Base-by-base conservation (phyloP, 2,329 filamentous ascomycete genomes). In the Simplicillium sp. region DNA sequence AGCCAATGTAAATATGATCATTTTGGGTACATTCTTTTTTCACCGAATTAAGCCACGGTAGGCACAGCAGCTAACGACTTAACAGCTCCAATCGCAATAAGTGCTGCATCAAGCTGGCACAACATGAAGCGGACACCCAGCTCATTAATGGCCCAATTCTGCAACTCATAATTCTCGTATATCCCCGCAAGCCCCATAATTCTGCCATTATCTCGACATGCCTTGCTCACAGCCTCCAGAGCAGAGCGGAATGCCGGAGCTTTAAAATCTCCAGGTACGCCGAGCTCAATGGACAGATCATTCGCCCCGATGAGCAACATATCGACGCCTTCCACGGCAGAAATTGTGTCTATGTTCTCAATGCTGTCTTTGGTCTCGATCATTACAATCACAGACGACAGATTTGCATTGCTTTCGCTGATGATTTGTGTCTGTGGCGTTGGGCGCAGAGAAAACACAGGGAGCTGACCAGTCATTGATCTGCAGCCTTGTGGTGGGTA, bases 271-370 rank as follows among this genome's bases (percentile, higher is more conserved):
- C 44, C 48, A 4, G 47, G 50, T 9, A 50, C 45, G 1, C 54
- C 53, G 2, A 57, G 39, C 18, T 55, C 53, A 7, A 50, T 47
- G 2, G 54, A 48, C 13, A 58, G 34, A 32, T 57, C 54, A 20
- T 52, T 53, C 7, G 50, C 49, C 2, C 55, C 55, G 8, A 58
- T 42, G 4, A 56, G 39, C 2, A 58, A 39, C 2, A 54, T 52
- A 25, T 57, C 53, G 1, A 55, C 50, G 5, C 49, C 50, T 3
- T 44, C 33, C 1, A 54, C 50, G 4, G 51, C 46, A 3, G 54
- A 51, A 16, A 58, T 58, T 7, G 41, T 42, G 16, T 56, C 48
- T 2, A 50, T 44, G 3, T 49, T 47, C 2, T 47, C 45, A 3
- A 57, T 29, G 16, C 41, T 44, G 2, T 51, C 48, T 12, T 34